Evolutionary conservation across 805 yeast species (phyloP).

Genomic region (Teunomyces kruisii): DNA sequence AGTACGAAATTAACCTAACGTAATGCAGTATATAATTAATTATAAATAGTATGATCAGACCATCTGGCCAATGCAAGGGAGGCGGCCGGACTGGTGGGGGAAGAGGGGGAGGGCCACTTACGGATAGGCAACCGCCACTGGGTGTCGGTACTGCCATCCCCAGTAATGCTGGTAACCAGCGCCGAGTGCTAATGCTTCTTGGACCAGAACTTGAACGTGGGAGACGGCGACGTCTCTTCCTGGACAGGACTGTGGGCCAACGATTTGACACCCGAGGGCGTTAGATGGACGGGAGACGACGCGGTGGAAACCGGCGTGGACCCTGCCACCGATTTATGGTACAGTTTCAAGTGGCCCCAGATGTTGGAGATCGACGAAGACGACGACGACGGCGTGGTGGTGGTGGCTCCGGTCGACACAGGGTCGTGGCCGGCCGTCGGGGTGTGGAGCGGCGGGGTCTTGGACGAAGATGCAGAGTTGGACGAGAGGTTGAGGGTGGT

Average conservation of each 20-base stretch:
- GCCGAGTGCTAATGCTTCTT: conserved; percentile 17
- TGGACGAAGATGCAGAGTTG: conserved; percentile 4
- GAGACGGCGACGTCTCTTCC: not conserved
- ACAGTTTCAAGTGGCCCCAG: conserved; percentile 14
- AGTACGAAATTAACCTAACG: too few species aligned
- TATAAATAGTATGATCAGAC: too few species aligned
- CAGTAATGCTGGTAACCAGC: too few species aligned
- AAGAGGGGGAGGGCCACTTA: too few species aligned
- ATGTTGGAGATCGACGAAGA: conserved; percentile 14
- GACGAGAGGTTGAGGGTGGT: not conserved
- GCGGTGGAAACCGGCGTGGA: conserved; percentile 6
- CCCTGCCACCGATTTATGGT: conserved; percentile 6
- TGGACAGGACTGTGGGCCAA: not conserved
- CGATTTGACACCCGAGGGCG: not conserved
- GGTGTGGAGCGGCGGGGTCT: too few species aligned
- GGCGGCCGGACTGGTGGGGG: too few species aligned
- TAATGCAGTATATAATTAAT: too few species aligned
- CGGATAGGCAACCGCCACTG: too few species aligned
- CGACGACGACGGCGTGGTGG: conserved; percentile 10
- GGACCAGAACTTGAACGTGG: conserved; percentile 17
- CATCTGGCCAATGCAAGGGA: too few species aligned
- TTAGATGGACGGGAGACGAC: conserved; percentile 2
- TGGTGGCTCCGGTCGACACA: not conserved
- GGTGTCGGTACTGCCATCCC: too few species aligned
- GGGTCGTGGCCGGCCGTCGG: too few species aligned